Evolutionary conservation across 78 protist species (phyloP), one percentile per base, ranked within the genome.

Genomic region (Mantamonas sphyraenae): DNA sequence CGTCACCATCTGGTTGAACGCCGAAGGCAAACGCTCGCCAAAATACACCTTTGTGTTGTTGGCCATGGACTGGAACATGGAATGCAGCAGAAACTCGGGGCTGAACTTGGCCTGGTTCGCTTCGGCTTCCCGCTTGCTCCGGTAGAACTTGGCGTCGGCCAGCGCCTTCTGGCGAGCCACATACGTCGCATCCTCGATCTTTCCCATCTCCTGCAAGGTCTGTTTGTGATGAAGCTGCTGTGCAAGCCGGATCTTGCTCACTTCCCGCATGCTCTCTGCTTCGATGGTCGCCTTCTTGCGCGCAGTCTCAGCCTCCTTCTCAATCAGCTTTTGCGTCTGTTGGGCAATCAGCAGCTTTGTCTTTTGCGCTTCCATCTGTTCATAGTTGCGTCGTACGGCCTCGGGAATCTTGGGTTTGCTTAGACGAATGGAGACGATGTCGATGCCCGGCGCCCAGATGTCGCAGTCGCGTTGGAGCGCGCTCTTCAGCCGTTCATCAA

Each of bases 221-320:
- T 64, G 75, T 33, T 60, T 64, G 26, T 73, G 68, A 2, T 30
- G 37, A 20, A 80, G 35, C 0, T 53, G 19, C n/a, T 26, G 40
- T 33, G 62, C 50, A 57, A 30, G 26, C 22, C n/a, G 30, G 7
- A 76, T 64, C n/a, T 7, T 17, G 2, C 55, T 8, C 12, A 83
- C 79, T 8, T 45, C 76, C 0, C 76, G 76, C 5, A 50, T 53
- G 38, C 55, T 71, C 66, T 69, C 73, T 3, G 83, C 83, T 9
- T 45, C 75, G 39, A 69, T 69, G 28, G 26, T 30, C 17, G 76
- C 72, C 28, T 53, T n/a, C 37, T 58, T 42, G 56, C 69, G 50
- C 38, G 70, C 88, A 34, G 82, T 71, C 39, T 68, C 82, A 3
- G 88, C 88, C 30, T 74, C 79, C 51, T 63, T 58, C 68, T 72